phyloP scores from a whole-genome alignment of 257 asterid genomes.

The Penstemon eatonii region DNA sequence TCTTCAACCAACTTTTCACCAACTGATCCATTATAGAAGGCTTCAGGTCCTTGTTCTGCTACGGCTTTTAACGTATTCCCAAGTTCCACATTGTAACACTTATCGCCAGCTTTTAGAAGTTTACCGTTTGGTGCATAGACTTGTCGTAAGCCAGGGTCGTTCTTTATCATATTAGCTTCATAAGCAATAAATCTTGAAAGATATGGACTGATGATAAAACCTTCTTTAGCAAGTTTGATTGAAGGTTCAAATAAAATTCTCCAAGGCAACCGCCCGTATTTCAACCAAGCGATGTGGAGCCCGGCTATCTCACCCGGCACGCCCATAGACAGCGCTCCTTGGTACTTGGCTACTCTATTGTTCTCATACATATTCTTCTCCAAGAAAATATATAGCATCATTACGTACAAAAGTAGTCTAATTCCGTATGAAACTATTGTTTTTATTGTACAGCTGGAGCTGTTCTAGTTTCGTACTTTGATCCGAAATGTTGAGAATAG shows the following conservation, averaged over 20 bases:
- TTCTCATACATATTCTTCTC: conserved; percentile 75
- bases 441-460: no score
- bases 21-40: conserved; percentile 65
- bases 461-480: no score
- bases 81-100: conserved; percentile 74
- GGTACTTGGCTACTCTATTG: conserved; percentile 43
- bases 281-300: conserved; percentile 75
- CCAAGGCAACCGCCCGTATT: conserved; percentile 79
- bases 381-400: background rate
- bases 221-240: conserved; percentile 73
- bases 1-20: conserved; percentile 68
- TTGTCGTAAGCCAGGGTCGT: conserved; percentile 64
- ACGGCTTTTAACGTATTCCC: conserved; percentile 66
- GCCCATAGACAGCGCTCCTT: conserved; percentile 77
- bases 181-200: conserved; percentile 41
- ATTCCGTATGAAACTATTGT: no score
- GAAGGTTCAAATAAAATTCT: conserved; percentile 63
- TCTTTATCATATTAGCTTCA: conserved; percentile 32
- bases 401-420: background rate
- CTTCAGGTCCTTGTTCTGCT: conserved; percentile 73
- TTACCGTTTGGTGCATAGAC: conserved; percentile 72
- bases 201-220: conserved; percentile 63
- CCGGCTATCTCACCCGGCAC: conserved; percentile 96
- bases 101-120: conserved; percentile 66
- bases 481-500: no score